Percentiles rank a stretch among this genome's conserved stretches.
Conservation (phyloP, 108 stramenopile genomes). For the Asterionellopsis glacialis region DNA sequence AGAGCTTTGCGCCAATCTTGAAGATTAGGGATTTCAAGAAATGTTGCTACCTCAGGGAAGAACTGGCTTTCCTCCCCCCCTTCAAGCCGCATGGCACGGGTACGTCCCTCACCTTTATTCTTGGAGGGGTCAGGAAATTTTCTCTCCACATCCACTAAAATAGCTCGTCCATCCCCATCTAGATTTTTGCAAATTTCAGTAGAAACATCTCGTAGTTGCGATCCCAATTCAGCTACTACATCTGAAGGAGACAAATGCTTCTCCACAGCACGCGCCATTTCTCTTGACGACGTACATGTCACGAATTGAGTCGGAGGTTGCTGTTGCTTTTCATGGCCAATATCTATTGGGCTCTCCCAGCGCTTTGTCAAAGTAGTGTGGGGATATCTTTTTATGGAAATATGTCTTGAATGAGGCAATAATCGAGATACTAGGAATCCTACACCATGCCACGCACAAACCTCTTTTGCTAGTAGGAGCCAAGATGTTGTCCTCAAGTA, state of each 20-base stretch:
- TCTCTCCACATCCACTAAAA: conserved; percentile 41
- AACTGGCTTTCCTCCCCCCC: conserved; percentile 9
- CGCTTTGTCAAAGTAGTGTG: too few species aligned
- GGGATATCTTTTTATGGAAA: too few species aligned
- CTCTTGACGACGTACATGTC: conserved; percentile 18
- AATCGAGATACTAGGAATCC: too few species aligned
- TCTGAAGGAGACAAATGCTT: neutral
- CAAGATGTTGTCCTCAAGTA: too few species aligned
- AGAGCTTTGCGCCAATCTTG: conserved; percentile 33
- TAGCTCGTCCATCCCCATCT: conserved; percentile 6
- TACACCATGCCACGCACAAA: too few species aligned
- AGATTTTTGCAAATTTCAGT: conserved; percentile 15
- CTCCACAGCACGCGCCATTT: conserved; percentile 6
- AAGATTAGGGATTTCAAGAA: conserved; percentile 28
- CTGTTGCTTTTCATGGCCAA: neutral
- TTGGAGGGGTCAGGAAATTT: conserved; percentile 30
- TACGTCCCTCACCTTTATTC: conserved; percentile 8
- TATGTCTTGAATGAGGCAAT: too few species aligned
- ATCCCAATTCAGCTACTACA: conserved; percentile 41
- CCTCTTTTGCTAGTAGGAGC: too few species aligned
- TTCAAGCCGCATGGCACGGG: conserved; percentile 29
- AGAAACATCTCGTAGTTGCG: conserved; percentile 42
- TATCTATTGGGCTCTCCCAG: neutral
- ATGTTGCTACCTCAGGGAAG: conserved; percentile 20
- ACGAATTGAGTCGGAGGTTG: neutral